phyloP scores from a whole-genome alignment of 1,284 basidiomycete species.

The Vanrija humicola region DNA sequence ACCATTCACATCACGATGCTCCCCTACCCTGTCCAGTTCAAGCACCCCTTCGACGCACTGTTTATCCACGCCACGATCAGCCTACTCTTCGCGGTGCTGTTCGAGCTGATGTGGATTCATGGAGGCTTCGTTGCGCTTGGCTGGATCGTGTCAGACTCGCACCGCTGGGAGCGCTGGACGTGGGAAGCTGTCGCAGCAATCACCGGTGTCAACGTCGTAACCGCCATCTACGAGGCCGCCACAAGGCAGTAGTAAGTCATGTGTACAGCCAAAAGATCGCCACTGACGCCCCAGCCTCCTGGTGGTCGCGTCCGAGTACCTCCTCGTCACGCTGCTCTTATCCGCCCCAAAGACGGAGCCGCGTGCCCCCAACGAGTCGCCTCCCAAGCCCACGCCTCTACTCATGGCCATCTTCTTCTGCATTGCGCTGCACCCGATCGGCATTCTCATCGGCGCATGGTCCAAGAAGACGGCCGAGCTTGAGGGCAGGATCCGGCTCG shows the following conservation, averaged over 20 bases:
- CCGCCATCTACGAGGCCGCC: conserved; percentile 38
- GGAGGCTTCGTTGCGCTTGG: conserved; percentile 52
- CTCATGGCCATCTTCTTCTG: conserved; percentile 42
- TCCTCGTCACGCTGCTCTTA: conserved; percentile 45
- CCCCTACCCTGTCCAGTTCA: conserved; percentile 38
- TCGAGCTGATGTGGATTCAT: conserved; percentile 52
- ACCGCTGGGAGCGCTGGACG: conserved; percentile 26
- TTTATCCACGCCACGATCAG: conserved; percentile 54
- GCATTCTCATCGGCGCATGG: conserved; percentile 35
- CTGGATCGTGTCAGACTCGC: conserved; percentile 44
- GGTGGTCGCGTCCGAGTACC: conserved; percentile 39
- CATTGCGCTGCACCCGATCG: conserved; percentile 46
- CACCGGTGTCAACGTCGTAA: conserved; percentile 35
- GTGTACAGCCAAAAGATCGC: no score
- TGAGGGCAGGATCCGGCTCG: conserved; percentile 47
- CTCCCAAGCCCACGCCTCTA: conserved; percentile 39
- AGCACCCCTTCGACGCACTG: conserved; percentile 52
- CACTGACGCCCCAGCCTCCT: conserved; percentile 25
- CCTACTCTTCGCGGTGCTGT: conserved; percentile 51
- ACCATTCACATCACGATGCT: conserved; percentile 46
- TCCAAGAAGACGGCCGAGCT: conserved; percentile 15
- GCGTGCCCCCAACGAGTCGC: conserved; percentile 28
- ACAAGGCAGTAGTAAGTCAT: conserved; percentile 35
- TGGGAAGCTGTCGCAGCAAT: conserved; percentile 43
- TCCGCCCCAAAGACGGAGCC: conserved; percentile 35